Base-by-base conservation (phyloP, 495 filamentous ascomycete species). In the Glonium stellatum region DNA sequence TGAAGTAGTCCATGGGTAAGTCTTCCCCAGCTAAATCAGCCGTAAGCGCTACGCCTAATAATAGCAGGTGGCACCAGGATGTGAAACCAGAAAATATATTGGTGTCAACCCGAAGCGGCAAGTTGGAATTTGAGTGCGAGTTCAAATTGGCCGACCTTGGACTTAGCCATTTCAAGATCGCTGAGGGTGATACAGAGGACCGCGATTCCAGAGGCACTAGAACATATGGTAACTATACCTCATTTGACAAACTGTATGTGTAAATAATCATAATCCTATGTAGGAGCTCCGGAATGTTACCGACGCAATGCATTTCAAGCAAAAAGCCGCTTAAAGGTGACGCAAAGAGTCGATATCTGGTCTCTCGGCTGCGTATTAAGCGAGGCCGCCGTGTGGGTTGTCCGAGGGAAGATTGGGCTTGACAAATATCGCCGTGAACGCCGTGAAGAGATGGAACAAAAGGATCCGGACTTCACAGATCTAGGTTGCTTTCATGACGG, bases 301-400 rank as follows among this genome's bases (percentile, higher is more conserved):
- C 47, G 72, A 68, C 23, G 53, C 34, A 65, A 72, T 67, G 47
- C 55, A 48, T 63, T 70, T 59, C 21, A 65, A 18, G 21, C 62
- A 35, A 48, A 35, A 34, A 57, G 22, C 21, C 55, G 5, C 18
- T 41, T 71, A 1, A 11, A 48, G 5, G 61, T 70, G 10, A 54
- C 57, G 34, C 65, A 66, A 39, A 58, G 52, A 21, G 68, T 73
- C 36, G 78, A 79, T 57, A 75, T 79, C 9, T 80, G 76, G 72
- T 75, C 77, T 0, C 63, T 79, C 10, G 76, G 75, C 1, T 76
- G 76, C 58, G 67, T 79, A n/a, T 67, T 71, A 19, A 79, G 77
- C 48, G 76, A 78, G 61, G 75, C 68, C 37, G 69, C 69, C 8
- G 69, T 72, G 12, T 80, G 76, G 77, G 61, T 75, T 4, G 67